Conservation (phyloP, 1,284 basidiomycete species). For the Rhodotorula sp. region DNA sequence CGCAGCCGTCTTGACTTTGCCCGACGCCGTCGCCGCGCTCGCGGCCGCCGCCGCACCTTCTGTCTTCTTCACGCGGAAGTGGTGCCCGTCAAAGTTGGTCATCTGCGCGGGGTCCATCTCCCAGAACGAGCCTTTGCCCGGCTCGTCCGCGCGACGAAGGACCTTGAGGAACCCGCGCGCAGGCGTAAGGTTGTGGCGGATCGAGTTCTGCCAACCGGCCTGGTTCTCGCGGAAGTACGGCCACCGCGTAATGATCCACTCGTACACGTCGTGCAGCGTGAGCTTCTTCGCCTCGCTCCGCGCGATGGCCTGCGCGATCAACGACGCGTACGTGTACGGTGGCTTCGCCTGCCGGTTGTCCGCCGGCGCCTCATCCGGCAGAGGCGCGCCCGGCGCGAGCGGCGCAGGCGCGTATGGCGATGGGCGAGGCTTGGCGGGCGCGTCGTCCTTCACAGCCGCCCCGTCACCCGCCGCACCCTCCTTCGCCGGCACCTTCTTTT, state of each 20-base stretch:
- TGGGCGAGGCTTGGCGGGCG: conserved; percentile 15
- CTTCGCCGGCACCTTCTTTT: conserved; percentile 18
- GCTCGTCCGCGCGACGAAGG: conserved; percentile 16
- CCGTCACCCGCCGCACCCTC: background rate
- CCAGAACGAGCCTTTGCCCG: conserved; percentile 40
- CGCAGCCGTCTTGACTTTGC: conserved; percentile 3
- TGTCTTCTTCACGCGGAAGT: conserved; percentile 27
- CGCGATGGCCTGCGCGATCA: conserved; percentile 45
- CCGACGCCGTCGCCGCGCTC: background rate
- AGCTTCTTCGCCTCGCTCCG: conserved; percentile 22
- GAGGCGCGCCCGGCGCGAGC: conserved; percentile 9
- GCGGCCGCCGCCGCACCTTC: background rate
- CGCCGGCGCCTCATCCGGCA: conserved; percentile 20
- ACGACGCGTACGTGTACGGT: conserved; percentile 46
- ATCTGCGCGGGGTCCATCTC: conserved; percentile 37
- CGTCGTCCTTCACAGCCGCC: background rate
- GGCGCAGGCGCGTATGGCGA: conserved; percentile 31
- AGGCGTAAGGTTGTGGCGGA: conserved; percentile 44
- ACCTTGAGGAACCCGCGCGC: conserved; percentile 45
- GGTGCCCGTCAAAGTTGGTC: conserved; percentile 36
- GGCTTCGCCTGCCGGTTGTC: conserved; percentile 37
- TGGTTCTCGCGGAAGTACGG: conserved; percentile 43
- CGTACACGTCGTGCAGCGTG: conserved; percentile 42
- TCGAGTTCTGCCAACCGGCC: conserved; percentile 43
- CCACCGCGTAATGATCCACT: conserved; percentile 43